Conservation (phyloP, 2,329 filamentous ascomycete species). For the Colletotrichum paranaense region DNA sequence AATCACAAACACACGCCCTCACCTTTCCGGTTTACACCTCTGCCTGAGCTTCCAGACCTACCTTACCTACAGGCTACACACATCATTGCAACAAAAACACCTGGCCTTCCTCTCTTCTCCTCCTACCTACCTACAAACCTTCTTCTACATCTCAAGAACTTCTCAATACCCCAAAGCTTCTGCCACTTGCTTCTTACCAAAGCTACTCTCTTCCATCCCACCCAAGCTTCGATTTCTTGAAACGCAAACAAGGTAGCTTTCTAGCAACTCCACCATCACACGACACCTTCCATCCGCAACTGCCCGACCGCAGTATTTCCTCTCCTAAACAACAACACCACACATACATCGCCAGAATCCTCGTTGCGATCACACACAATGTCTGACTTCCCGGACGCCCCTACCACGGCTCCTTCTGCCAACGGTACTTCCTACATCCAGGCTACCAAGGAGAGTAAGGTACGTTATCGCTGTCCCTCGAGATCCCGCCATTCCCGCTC, state of each 20-base stretch:
- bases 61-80: neutral
- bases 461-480: slow-evolving; percentile 45
- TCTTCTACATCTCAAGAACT: slow-evolving; percentile 10
- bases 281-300: slow-evolving; percentile 17
- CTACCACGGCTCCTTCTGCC: slow-evolving; percentile 47
- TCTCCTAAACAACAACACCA: slow-evolving; percentile 39
- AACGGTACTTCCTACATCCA: slow-evolving; percentile 60
- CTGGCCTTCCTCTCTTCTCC: slow-evolving; percentile 21
- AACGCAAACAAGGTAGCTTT: slow-evolving; percentile 27
- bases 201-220: neutral
- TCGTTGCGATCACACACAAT: slow-evolving; percentile 45
- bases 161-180: neutral
- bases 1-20: slow-evolving; percentile 8
- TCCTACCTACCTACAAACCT: neutral
- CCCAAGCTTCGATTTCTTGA: slow-evolving; percentile 27
- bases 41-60: slow-evolving; percentile 22
- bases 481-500: slow-evolving; percentile 12
- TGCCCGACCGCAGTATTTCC: slow-evolving; percentile 6
- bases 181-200: neutral
- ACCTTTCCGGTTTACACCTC: slow-evolving; percentile 19
- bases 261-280: slow-evolving; percentile 28
- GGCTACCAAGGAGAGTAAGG: slow-evolving; percentile 65
- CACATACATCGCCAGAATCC: slow-evolving; percentile 33
- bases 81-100: slow-evolving; percentile 24
- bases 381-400: slow-evolving; percentile 53